Conservation (phyloP, 1,139 yeast species). For the Debaryomyces subglobosus region DNA sequence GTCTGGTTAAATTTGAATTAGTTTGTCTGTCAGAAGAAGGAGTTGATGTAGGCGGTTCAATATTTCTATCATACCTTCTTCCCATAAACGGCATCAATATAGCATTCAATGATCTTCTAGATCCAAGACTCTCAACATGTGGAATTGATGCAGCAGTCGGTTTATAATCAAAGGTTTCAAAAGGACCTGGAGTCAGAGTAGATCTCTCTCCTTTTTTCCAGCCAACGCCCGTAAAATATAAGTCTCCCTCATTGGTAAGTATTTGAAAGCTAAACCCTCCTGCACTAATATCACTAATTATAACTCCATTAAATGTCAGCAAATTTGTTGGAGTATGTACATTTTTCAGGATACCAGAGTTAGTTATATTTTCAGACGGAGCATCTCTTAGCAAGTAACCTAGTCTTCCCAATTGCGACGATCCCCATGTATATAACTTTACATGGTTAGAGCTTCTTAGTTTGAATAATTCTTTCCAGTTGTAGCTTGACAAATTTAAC, state of each 20-base stretch:
- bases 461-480: constrained; percentile 57
- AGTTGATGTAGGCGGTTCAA: constrained; percentile 1
- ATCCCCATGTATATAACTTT: constrained; percentile 67
- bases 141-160: constrained; percentile 15
- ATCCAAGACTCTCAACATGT: constrained; percentile 13
- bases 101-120: constrained; percentile 17
- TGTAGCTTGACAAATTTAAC: constrained; percentile 34
- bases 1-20: constrained; percentile 22
- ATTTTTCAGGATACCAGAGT: constrained; percentile 31
- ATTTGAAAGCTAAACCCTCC: constrained; percentile 73
- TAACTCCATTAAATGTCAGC: constrained; percentile 32
- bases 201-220: constrained; percentile 42
- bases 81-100: constrained; percentile 12
- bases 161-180: constrained; percentile 18
- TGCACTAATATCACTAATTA: constrained; percentile 59
- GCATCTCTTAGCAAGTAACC: constrained; percentile 49
- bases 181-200: constrained; percentile 26
- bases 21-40: constrained; percentile 13
- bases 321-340: constrained; percentile 48
- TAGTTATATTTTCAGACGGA: constrained; percentile 30
- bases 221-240: constrained; percentile 56
- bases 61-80: constrained; percentile 13
- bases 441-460: constrained; percentile 43
- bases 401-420: constrained; percentile 53
- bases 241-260: constrained; percentile 54